Base-by-base conservation (phyloP, 164 flowering plant species). In the Stephania japonica region DNA sequence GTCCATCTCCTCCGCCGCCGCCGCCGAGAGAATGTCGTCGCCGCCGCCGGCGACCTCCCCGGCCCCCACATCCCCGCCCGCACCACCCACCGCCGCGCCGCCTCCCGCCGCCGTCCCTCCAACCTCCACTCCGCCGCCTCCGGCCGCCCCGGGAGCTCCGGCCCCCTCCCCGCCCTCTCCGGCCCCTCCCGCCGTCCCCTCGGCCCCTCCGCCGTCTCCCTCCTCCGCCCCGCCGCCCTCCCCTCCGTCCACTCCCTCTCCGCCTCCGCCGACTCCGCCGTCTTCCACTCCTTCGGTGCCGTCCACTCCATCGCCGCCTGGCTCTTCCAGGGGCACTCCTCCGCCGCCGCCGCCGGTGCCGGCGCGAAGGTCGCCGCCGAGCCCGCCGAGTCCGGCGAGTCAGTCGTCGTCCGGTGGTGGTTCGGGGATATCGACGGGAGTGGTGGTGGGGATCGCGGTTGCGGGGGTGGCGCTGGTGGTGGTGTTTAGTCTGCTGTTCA, bases 401-500 rank as follows among this genome's bases (percentile, higher is more conserved):
- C 41, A 21, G 47, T 43, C 71, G 19, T 49, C 49, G 0, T 65
- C 66, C 1, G n/a, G n/a, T n/a, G n/a, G n/a, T n/a, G n/a, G 69
- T 7, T 67, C 73, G 18, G 21, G 78, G 19, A 41, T 84, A 2
- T 83, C 91, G 25, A 80, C 86, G 0, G 90, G 89, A 16, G 61
- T 85, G 6, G 86, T 88, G 9, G 86, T 87, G 8, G 93, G 92
- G 42, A 78, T 89, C 9, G 97, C 87, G 1, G 78, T 86, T 18
- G 97, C 86, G 0, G 97, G 87, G 1, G 85, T 84, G 42, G 75
- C 71, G 42, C 47, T 86, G 12, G 74, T 89, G 25, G 77, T 79
- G 25, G 71, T 87, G 38, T 27, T 87, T 56, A 80, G 75, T 62
- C 18, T 91, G 65, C 7, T 86, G 63, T 86, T 75, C 70, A 21